Evolutionary conservation across 164 flowering plant species (phyloP).

Genomic region (Umbilicus rupestris): DNA sequence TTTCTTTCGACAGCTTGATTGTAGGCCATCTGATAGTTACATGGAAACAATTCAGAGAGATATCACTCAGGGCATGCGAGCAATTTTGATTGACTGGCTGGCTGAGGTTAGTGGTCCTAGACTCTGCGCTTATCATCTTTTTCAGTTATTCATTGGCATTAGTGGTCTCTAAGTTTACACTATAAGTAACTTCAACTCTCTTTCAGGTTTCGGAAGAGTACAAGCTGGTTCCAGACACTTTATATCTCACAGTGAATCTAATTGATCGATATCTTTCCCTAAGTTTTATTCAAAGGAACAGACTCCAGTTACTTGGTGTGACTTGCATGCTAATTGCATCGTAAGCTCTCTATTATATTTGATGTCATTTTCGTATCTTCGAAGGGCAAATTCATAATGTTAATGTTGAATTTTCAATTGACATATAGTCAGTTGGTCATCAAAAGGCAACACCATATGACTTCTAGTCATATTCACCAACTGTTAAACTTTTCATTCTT

Average conservation of each 20-base stretch:
- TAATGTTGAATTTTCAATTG: too few relatives aligned
- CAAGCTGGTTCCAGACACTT: constrained; percentile 85
- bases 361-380: background rate
- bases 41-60: constrained; percentile 80
- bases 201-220: constrained; percentile 96
- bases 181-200: background rate
- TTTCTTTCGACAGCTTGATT: constrained; percentile 42
- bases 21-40: constrained; percentile 51
- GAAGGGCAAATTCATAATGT: too few relatives aligned
- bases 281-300: constrained; percentile 61
- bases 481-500: too few relatives aligned
- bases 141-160: background rate
- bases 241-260: constrained; percentile 79
- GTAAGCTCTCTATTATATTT: constrained; percentile 36
- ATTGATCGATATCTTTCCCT: constrained; percentile 80
- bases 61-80: constrained; percentile 78
- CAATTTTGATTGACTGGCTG: constrained; percentile 92
- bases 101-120: constrained; percentile 62
- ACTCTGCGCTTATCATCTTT: background rate
- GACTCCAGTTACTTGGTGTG: constrained; percentile 84
- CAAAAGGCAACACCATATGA: too few relatives aligned
- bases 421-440: too few relatives aligned
- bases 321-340: constrained; percentile 98
- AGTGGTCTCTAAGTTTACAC: background rate
- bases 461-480: too few relatives aligned